Evolutionary conservation across 2,329 filamentous ascomycete genomes (phyloP).

Genomic region (Aspergillus pseudoviridinutans): DNA sequence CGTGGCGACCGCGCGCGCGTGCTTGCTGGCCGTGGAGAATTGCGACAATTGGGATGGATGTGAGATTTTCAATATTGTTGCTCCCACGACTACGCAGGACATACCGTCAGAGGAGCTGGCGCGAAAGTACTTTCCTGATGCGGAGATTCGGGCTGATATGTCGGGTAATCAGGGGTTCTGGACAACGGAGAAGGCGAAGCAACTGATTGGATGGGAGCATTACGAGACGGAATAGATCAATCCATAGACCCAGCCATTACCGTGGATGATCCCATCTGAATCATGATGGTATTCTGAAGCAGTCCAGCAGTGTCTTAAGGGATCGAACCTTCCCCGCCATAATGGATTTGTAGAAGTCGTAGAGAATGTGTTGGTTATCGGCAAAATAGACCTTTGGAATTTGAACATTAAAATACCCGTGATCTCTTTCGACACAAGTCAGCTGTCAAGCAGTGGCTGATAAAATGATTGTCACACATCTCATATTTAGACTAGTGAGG

Average conservation of each 20-base stretch:
- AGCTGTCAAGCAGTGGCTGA: too few relatives aligned
- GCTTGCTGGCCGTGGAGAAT: slow-evolving; percentile 31
- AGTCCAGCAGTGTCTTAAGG: too few relatives aligned
- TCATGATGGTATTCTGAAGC: too few relatives aligned
- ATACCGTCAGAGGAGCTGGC: slow-evolving; percentile 20
- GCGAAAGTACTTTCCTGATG: slow-evolving; percentile 22
- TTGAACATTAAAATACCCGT: too few relatives aligned
- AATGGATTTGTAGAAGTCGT: too few relatives aligned
- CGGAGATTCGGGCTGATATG: slow-evolving; percentile 20
- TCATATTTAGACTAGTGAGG: background rate
- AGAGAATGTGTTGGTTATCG: too few relatives aligned
- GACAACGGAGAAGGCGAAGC: slow-evolving; percentile 10
- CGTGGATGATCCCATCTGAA: too few relatives aligned
- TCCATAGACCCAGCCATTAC: too few relatives aligned
- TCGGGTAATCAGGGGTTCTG: slow-evolving; percentile 22
- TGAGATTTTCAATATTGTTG: slow-evolving; percentile 35
- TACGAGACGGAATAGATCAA: slow-evolving; percentile 21
- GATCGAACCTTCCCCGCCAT: too few relatives aligned
- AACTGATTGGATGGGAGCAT: slow-evolving; percentile 25
- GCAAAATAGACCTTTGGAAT: too few relatives aligned
- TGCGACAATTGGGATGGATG: slow-evolving; percentile 28
- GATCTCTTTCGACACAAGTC: too few relatives aligned
- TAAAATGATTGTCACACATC: background rate
- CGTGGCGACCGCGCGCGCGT: slow-evolving; percentile 33
- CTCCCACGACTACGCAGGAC: slow-evolving; percentile 27